Conservation (phyloP, 257 asterid genomes). For the Solanum lignicaule region DNA sequence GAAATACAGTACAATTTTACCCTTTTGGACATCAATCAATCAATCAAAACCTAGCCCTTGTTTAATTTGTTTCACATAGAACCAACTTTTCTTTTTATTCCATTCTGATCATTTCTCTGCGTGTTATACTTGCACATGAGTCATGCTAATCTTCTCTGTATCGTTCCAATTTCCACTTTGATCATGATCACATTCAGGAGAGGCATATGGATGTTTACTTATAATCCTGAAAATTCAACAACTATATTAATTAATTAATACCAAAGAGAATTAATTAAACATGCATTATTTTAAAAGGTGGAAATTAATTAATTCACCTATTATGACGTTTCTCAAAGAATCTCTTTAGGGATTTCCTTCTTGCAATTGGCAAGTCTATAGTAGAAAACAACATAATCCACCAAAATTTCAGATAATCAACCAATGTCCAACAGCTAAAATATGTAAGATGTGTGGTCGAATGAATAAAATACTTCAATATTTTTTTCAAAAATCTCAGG, state of each 20-base stretch:
- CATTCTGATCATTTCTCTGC: not conserved
- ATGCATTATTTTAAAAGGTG: not conserved
- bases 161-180: not conserved
- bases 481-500: no score
- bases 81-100: not conserved
- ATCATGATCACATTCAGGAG: not conserved
- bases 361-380: constrained; percentile 5
- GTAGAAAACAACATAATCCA: not conserved
- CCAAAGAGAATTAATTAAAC: not conserved
- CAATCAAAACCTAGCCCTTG: not conserved
- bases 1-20: not conserved
- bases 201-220: not conserved
- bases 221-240: not conserved
- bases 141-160: not conserved
- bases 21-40: not conserved
- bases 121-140: no score
- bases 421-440: not conserved
- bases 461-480: not conserved
- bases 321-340: constrained; percentile 11
- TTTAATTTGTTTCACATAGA: not conserved
- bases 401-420: not conserved
- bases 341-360: constrained; percentile 5
- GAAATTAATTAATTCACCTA: not conserved
- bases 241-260: not conserved
- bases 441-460: not conserved